Evolutionary conservation across 1,284 basidiomycete genomes (phyloP), one percentile per base, ranked within the genome.

Genomic region (Nidula niveotomentosa): DNA sequence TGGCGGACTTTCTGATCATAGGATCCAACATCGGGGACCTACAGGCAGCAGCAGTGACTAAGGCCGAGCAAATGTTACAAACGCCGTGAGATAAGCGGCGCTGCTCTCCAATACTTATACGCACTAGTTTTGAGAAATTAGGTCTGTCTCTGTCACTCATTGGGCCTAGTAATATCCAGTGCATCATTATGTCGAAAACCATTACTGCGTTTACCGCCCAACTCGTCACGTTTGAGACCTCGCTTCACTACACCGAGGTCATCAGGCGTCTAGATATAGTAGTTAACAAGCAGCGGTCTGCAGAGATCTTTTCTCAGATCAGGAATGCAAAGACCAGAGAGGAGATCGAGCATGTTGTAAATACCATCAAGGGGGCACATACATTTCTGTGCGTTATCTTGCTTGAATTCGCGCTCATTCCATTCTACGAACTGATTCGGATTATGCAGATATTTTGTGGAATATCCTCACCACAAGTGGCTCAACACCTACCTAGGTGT

Each of bases 141-240:
- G 23, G 23, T 23, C 23, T 23, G 23, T 23, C 23, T 23, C 23
- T 23, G 23, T 23, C 23, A 2, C 23, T 3, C 23, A 23, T 23
- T 23, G 23, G 23, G 23, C 23, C 23, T 23, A 2, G 3, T 23
- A 23, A 23, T n/a, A n/a, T n/a, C 23, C 23, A 23, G 23, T 23
- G 23, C 37, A 15, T 41, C 37, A 10, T 47, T 33, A 64, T 61
- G 55, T 48, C 52, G 6, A 59, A 59, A 49, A 74, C 70, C 6
- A 57, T 73, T 41, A 69, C 69, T 34, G 61, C 70, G 2, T 65
- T 76, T 55, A 69, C 70, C 6, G 71, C 72, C 36, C 73, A 78
- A 54, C 71, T 79, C 12, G 69, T 84, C 57, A 75, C 73, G 2
- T 74, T 76, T 59, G 74, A 76, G 9, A 79, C 79, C 0, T 59